Conservation (phyloP, 768 basidiomycete species). For the Pisolithus marmoratus region DNA sequence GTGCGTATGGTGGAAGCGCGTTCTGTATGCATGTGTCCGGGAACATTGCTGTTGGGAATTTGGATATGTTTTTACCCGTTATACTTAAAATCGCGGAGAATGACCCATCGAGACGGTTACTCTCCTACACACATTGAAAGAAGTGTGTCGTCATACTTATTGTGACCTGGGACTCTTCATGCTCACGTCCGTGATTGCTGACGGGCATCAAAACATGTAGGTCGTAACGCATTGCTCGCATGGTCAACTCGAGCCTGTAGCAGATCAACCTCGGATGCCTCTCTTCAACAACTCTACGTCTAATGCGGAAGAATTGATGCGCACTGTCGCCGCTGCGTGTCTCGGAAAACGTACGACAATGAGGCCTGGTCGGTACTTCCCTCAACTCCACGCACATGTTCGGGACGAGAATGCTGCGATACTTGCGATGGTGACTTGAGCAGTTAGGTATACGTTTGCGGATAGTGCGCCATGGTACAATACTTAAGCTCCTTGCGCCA, state of each 20-base stretch:
- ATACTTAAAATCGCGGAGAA: constrained; percentile 75
- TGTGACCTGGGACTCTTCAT: constrained; percentile 22
- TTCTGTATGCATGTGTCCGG: constrained; percentile 49
- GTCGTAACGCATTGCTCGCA: constrained; percentile 89
- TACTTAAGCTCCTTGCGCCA: constrained; percentile 81
- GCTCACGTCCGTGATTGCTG: background rate
- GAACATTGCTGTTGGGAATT: constrained; percentile 93
- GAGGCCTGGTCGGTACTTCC: constrained; percentile 84
- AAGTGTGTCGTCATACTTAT: constrained; percentile 34
- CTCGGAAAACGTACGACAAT: constrained; percentile 92
- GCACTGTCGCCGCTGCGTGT: constrained; percentile 95
- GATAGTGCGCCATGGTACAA: constrained; percentile 85
- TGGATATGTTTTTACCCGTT: constrained; percentile 78
- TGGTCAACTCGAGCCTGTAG: constrained; percentile 78
- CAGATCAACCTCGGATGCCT: constrained; percentile 87
- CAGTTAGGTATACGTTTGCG: constrained; percentile 86
- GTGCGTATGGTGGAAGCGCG: background rate
- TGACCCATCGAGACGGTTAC: constrained; percentile 71
- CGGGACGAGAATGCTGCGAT: constrained; percentile 63
- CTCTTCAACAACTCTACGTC: constrained; percentile 84
- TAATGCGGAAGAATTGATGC: constrained; percentile 81
- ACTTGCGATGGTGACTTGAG: constrained; percentile 85
- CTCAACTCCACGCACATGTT: constrained; percentile 84
- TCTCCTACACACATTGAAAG: constrained; percentile 93
- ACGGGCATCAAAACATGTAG: constrained; percentile 30